These are phyloP conservation scores for Hyparrhenia diplandra DNA, from an alignment of 176 grass and related monocot species.

Conservation along the genomic window DNA sequence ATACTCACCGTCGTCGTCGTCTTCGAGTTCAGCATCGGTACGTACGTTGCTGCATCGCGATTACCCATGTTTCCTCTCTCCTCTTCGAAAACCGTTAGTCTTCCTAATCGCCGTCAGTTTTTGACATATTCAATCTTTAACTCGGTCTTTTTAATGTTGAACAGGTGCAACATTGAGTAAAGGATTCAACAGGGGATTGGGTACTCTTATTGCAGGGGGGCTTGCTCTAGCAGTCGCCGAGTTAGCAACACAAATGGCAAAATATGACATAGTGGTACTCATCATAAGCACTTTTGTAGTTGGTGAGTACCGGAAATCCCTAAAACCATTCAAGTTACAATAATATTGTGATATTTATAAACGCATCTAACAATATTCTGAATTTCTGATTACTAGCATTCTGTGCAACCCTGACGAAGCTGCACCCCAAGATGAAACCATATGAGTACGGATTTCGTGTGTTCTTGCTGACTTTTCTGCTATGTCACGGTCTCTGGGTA, in stretches of 20 bases:
- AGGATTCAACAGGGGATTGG: conserved; percentile 79
- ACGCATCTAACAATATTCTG: neutral
- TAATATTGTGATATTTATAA: neutral
- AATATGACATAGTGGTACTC: conserved; percentile 45
- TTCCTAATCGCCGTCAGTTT: too few species aligned
- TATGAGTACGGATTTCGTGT: conserved; percentile 95
- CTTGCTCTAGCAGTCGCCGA: conserved; percentile 73
- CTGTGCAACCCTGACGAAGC: conserved; percentile 53
- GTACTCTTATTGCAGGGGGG: conserved; percentile 65
- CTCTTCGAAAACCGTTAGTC: neutral
- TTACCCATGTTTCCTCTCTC: neutral
- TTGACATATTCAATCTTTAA: neutral
- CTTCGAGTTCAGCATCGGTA: conserved; percentile 86
- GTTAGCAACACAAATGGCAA: conserved; percentile 39
- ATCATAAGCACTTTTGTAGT: conserved; percentile 60
- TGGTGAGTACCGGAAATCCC: conserved; percentile 43
- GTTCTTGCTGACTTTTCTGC: conserved; percentile 94
- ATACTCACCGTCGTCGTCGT: conserved; percentile 93
- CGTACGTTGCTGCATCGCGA: neutral
- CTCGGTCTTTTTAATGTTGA: neutral
- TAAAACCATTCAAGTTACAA: neutral
- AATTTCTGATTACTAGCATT: conserved; percentile 32
- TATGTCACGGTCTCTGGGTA: conserved; percentile 76
- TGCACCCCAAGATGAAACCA: conserved; percentile 71
- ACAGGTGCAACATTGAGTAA: conserved; percentile 97